A percentile compares a stretch with the other conserved stretches of the same genome.
These are phyloP conservation scores for Knoxia roxburghii DNA, from an alignment of 257 asterid species.

Conservation along the genomic window DNA sequence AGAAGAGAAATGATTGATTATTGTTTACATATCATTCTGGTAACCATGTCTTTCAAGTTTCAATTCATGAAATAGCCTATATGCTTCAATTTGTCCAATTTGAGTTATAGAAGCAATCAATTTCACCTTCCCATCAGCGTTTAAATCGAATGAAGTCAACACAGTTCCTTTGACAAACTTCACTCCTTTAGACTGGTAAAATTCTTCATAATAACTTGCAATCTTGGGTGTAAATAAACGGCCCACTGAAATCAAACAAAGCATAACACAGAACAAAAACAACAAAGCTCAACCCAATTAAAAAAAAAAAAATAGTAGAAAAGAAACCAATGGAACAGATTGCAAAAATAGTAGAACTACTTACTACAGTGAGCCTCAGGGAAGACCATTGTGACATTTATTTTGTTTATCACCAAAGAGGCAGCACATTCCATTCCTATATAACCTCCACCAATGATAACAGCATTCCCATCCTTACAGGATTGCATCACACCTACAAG, in stretches of 20 bases:
- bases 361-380: slow-evolving; percentile 87
- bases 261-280: no score
- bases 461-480: slow-evolving; percentile 65
- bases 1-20: no score
- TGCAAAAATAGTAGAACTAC: slow-evolving; percentile 15
- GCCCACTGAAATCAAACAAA: slow-evolving; percentile 56
- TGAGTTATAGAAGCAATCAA: not conserved
- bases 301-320: not conserved
- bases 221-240: slow-evolving; percentile 82
- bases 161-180: slow-evolving; percentile 84
- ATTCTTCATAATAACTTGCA: slow-evolving; percentile 85
- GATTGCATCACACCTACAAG: slow-evolving; percentile 60
- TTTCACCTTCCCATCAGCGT: slow-evolving; percentile 71
- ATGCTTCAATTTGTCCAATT: not conserved
- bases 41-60: not conserved
- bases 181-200: slow-evolving; percentile 88
- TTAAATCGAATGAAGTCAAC: slow-evolving; percentile 77
- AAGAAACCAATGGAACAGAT: not conserved
- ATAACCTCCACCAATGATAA: slow-evolving; percentile 88
- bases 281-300: no score
- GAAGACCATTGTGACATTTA: slow-evolving; percentile 77
- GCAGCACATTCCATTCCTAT: slow-evolving; percentile 96
- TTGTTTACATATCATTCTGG: no score
- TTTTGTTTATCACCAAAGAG: slow-evolving; percentile 71
- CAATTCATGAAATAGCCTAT: not conserved